Evolutionary conservation across 805 yeast genomes (phyloP), one percentile per base, ranked within the genome.

Genomic region (Lipomyces chichibuensis): DNA sequence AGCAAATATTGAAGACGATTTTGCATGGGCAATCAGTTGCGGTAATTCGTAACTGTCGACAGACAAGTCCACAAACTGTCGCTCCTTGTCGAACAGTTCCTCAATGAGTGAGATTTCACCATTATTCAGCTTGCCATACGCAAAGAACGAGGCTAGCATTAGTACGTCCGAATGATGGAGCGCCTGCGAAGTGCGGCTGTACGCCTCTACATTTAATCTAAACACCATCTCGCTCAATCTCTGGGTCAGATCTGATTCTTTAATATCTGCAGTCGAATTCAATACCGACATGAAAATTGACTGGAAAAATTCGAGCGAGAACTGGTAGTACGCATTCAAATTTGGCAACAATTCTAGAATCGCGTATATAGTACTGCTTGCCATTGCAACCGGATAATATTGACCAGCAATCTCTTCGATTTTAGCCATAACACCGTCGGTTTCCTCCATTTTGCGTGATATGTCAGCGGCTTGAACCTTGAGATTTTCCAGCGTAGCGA

Each of bases 401-500:
- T 79, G 74, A 7, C 76, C 76, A 64, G 87, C 77, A 1, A 84
- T 80, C 1, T 74, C 74, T 5, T 86, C 87, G 17, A 91, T 85
- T 3, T 83, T 80, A 0, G 71, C 76, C 81, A 91, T 84, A 2
- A 91, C 84, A 6, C 74, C 73, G 2, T 80, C 80, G 0, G 93
- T 85, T 63, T 87, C 88, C 1, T 69, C 71, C 65, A 90, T 81
- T 74, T 88, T 87, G 1, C 64, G 64, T 49, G 84, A 83, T 17
- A 91, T 83, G 20, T 82, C 82, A 0, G 69, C 71, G 0, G 96
- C 80, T 71, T 92, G 92, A 0, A 74, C 67, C 74, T 94, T 93
- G 61, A 94, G 77, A 0, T 73, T 75, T 71, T 90, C 95, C 59
- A 93, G 79, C 1, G 88, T 85, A 4, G 80, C 77, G 20, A 90